phyloP scores from a whole-genome alignment of 2,329 filamentous ascomycete species.

The Pseudogymnoascus sp. region DNA sequence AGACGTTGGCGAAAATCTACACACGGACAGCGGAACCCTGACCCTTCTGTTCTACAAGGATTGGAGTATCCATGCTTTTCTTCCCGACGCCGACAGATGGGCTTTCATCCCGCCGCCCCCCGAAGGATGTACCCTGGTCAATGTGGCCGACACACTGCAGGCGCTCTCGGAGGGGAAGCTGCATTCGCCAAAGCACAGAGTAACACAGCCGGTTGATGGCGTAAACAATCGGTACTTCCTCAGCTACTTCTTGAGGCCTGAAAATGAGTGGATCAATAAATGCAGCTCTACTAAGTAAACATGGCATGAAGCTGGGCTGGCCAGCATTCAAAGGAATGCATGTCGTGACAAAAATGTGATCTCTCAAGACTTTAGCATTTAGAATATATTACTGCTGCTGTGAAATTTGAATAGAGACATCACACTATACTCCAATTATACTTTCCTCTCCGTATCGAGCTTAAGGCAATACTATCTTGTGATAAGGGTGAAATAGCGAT shows the following conservation, averaged over 20 bases:
- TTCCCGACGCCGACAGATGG: constrained; percentile 10
- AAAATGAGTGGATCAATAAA: constrained; percentile 15
- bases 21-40: constrained; percentile 22
- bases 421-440: neutral
- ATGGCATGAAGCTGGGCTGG: neutral
- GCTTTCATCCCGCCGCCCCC: constrained; percentile 13
- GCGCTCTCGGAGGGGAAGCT: constrained; percentile 19
- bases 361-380: neutral
- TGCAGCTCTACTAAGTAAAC: constrained; percentile 11
- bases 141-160: constrained; percentile 22
- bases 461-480: neutral
- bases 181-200: constrained; percentile 21
- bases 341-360: neutral
- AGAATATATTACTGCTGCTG: neutral
- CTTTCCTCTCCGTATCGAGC: neutral
- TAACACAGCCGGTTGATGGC: constrained; percentile 22
- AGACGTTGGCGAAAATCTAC: constrained; percentile 14
- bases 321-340: neutral
- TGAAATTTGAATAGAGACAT: neutral
- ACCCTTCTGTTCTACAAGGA: constrained; percentile 22
- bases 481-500: neutral
- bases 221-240: constrained; percentile 20
- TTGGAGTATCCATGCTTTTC: constrained; percentile 15
- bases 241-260: constrained; percentile 24
- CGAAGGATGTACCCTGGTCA: constrained; percentile 20